Base-by-base conservation (phyloP, 1,139 yeast species). In the Diutina catenulata region DNA sequence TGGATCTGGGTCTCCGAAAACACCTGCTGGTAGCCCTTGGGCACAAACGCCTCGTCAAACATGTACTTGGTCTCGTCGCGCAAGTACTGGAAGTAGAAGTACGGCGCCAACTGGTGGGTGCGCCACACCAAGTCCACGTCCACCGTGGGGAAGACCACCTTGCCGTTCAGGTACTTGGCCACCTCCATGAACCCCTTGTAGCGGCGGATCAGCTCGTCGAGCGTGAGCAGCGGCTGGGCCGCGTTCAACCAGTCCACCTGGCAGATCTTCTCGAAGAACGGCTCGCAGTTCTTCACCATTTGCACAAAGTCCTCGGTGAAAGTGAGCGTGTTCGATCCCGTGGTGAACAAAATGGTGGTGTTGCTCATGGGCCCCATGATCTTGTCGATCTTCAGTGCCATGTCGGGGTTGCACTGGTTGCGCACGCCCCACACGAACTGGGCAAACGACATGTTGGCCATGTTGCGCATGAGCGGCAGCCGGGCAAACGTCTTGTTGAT, bases 291-390 rank as follows among this genome's bases (percentile, higher is more conserved):
- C 19, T n/a, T 21, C 4, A 31, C 18, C 35, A 31, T 31, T 31
- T 31, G 35, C 13, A 31, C 35, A 31, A 31, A 31, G 21, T 31
- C 35, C 13, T 31, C 35, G 11, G 35, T 31, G 13, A 31, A 31
- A 5, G 35, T 31, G 19, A 31, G 21, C 2, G 35, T 31, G 15
- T 31, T 31, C 5, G 19, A 13, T 3, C 35, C 35, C 4, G 35
- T 31, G 19, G 35, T 31, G 15, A 31, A 31, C 19, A 31, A 24
- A 20, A 31, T 31, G 22, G 20, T 20, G n/a, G 35, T 31, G 25
- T 31, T 31, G 18, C 25, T 25, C 35, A 21, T n/a, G 3, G 35
- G 35, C 11, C 16, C 35, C 35, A 31, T 20, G n/a, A 31, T 21
- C 25, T 13, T n/a, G 14, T 31, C 35, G 14, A 31, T 31, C 7